Evolutionary conservation across 805 yeast genomes (phyloP).

Genomic region (Starmerella gropengiesseri): DNA sequence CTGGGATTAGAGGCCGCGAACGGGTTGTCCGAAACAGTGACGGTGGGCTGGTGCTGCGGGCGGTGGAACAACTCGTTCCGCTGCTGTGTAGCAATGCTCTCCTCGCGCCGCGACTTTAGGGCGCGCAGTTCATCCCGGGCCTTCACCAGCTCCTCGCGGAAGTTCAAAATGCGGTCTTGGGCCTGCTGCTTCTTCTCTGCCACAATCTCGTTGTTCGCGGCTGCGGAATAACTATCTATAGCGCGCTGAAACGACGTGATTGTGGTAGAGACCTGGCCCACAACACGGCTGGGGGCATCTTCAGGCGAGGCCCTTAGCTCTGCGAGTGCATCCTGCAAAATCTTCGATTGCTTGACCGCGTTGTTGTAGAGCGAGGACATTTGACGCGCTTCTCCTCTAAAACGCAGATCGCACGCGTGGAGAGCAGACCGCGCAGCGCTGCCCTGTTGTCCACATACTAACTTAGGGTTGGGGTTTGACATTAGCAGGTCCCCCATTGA

Average conservation of each 20-base stretch:
- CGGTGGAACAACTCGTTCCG: slow-evolving; percentile 47
- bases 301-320: slow-evolving; percentile 47
- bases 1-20: slow-evolving; percentile 12
- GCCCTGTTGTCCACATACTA: no score
- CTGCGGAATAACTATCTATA: slow-evolving; percentile 51
- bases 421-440: no score
- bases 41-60: slow-evolving; percentile 23
- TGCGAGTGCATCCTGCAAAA: slow-evolving; percentile 56
- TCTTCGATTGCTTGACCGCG: slow-evolving; percentile 74
- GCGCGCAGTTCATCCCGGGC: slow-evolving; percentile 42
- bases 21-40: slow-evolving; percentile 26
- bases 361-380: slow-evolving; percentile 81
- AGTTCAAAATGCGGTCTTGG: slow-evolving; percentile 48
- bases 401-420: no score
- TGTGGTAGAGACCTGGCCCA: slow-evolving; percentile 68
- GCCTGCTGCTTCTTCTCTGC: slow-evolving; percentile 47
- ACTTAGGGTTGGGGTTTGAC: no score
- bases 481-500: no score
- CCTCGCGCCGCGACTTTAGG: slow-evolving; percentile 49
- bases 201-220: slow-evolving; percentile 48
- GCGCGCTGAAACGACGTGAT: slow-evolving; percentile 66
- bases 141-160: slow-evolving; percentile 36
- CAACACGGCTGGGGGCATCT: slow-evolving; percentile 63
- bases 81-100: slow-evolving; percentile 36
- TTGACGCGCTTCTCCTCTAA: background rate